Base-by-base conservation (phyloP, 768 basidiomycete species). In the Mycena galopus region DNA sequence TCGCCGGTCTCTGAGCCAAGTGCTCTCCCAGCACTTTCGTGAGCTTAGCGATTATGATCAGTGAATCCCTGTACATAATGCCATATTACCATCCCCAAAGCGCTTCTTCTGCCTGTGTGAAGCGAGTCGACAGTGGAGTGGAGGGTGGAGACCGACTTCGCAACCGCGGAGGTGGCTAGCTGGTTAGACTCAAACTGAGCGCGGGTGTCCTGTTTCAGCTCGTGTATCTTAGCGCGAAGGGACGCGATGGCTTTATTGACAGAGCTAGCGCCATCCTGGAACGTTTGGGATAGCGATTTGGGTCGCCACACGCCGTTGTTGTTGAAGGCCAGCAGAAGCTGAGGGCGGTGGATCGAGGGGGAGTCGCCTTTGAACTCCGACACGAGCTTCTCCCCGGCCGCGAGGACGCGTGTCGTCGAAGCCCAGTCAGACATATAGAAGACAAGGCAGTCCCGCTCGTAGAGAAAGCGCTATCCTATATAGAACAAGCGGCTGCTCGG, bases 291-390 rank as follows among this genome's bases (percentile, higher is more conserved):
- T 29, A 53, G 23, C 25, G 25, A 27, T 53, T 53, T 53, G 51
- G 51, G 51, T 27, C 51, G 51, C 51, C 51, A 53, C 25, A 53
- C 23, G 51, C 51, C 51, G 25, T 53, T 25, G 51, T 53, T 53
- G 27, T 53, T 56, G 12, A 56, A 32, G 30, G 53, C 53, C 30
- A 56, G 29, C 29, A 56, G 16, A 32, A 56, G 53, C 29, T 56
- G 53, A 19, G 53, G 53, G 53, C 53, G 53, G 30, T 56, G 53
- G 53, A 56, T 56, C 29, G 27, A 30, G 53, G 53, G 53, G 53
- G 30, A 32, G 19, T 56, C 19, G 29, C 16, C 17, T 30, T 32
- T 56, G 53, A 56, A 56, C 19, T 32, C 30, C 27, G 14, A 30
- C 16, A 56, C 53, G 16, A 56, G 16, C 53, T 32, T 32, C 16